phyloP scores from a whole-genome alignment of 148 eudicot genomes.

The Talinum fruticosum region DNA sequence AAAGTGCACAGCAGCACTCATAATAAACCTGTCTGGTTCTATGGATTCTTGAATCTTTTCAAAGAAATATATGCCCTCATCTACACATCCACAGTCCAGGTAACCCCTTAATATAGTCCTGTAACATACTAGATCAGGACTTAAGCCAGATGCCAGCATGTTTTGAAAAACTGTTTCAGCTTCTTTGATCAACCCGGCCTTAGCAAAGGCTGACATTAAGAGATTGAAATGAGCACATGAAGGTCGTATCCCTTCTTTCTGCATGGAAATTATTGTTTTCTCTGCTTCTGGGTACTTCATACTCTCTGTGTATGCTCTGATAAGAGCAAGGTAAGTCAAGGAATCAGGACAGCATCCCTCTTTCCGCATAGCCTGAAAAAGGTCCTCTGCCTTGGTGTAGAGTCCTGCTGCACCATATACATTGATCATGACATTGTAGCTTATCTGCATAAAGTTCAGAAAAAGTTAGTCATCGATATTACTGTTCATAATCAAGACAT shows the following conservation, averaged over 20 bases:
- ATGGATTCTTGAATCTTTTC: conserved; percentile 39
- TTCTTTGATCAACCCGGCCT: conserved; percentile 48
- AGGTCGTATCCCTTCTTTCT: conserved; percentile 46
- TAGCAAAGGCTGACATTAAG: conserved; percentile 43
- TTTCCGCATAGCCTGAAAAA: conserved; percentile 52
- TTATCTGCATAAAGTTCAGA: conserved; percentile 49
- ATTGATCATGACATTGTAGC: conserved; percentile 77
- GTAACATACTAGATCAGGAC: conserved; percentile 44
- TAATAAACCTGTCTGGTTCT: conserved; percentile 50
- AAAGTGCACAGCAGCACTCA: conserved; percentile 72
- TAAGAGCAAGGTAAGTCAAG: conserved; percentile 60
- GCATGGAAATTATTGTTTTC: conserved; percentile 47
- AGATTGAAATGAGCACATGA: conserved; percentile 63
- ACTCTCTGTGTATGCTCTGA: conserved; percentile 54
- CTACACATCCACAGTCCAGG: conserved; percentile 48
- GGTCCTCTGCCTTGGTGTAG: conserved; percentile 52
- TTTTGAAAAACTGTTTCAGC: conserved; percentile 40
- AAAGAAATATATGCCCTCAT: conserved; percentile 55
- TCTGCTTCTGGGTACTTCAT: conserved; percentile 49
- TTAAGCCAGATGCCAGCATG: conserved; percentile 34
- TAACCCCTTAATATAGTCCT: conserved; percentile 46
- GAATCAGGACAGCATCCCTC: conserved; percentile 53
- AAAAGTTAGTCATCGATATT: neutral
- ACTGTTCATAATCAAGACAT: neutral
- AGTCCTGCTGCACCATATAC: conserved; percentile 58